Base-by-base conservation (phyloP, 2,329 filamentous ascomycete genomes). In the Scytalidium sp. region DNA sequence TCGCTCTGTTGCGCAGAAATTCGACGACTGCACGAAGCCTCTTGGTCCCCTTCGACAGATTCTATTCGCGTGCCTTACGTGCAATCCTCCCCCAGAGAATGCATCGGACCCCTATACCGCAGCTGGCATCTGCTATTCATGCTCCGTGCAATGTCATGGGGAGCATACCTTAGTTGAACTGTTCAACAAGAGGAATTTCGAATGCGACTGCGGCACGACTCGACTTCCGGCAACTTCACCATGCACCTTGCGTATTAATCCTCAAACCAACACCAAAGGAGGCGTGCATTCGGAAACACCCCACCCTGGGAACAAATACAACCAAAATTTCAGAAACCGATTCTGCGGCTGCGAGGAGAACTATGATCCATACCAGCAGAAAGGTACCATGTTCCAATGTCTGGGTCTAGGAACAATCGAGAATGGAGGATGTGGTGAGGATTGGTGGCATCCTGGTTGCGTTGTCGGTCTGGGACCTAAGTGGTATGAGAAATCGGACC, bases 341-440 rank as follows among this genome's bases (percentile, higher is more conserved):
- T 99, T 99, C 71, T 99, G 94, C 67, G 89, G 87, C 2, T 99
- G 94, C 63, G 81, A 81, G 23, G 87, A 92, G 62, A 83, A 92
- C 52, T 99, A 99, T 65, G 88, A 97, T 65, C 84, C 93, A 0
- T 81, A 93, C 43, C 78, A 88, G 64, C 91, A 99, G 66, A 95
- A 93, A 60, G 93, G 93, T 0, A 97, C 92, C 36, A 99, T 99
- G 94, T 99, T 95, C 60, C 94, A 99, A 68, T 99, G 94, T 64
- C 69, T 97, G 2, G 93, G 93, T 0, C 74, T 97, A 1, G 91
- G 90, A 1, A 87, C 83, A 0, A 77, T 81, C 11, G 87, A 93
- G 57, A 85, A 86, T 1, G 92, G 92, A 15, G 93, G 92, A 3
- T 97, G 93, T 69, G 93, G 93, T 11, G 93, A 97, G 71, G 93